Base-by-base conservation (phyloP, 2,329 filamentous ascomycete species). In the Trichoderma cornu-damae region DNA sequence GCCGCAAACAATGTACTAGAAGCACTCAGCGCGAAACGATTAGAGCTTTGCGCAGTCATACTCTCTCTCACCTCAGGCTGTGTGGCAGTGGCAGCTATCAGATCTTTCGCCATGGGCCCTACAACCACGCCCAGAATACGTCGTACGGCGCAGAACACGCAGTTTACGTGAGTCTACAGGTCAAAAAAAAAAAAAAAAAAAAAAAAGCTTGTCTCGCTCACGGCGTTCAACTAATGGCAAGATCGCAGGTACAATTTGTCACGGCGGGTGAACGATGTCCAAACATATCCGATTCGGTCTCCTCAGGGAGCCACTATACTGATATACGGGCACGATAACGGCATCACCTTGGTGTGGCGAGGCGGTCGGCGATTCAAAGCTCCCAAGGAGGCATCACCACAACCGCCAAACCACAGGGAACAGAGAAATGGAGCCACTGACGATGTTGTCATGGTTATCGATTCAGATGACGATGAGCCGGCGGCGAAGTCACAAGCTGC, bases 301-400 rank as follows among this genome's bases (percentile, higher is more conserved):
- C 77, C 82, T 1, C 84, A 87, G 65, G 84, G 84, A 34, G 84
- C 84, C 6, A 82, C 79, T 2, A 78, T 87, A 65, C 67, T 87
- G 24, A 70, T 87, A 43, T 85, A 85, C 64, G 83, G 81, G 44
- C 83, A 86, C 63, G 82, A 85, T 59, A 83, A 80, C 67, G 84
- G 84, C 43, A 70, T 86, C 40, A 83, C 79, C 3, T 65, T 87
- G 35, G 69, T 83, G 22, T 87, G 84, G 84, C 78, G 82, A 40
- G 84, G 84, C 44, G 84, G 84, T 9, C 77, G 77, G 50, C 75
- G 76, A n/a, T 80, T 87, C 64, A 86, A 83, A 66, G 60, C 73
- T 1, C 61, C 69, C 1, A 69, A 73, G 35, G 73, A 76, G 51
- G 63, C 67, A 14, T 60, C 63, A 1, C 61, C 63, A 12, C 24